These are phyloP conservation scores for Akanthomyces lecanii DNA, from an alignment of 2,329 filamentous ascomycete genomes.

Conservation along the genomic window DNA sequence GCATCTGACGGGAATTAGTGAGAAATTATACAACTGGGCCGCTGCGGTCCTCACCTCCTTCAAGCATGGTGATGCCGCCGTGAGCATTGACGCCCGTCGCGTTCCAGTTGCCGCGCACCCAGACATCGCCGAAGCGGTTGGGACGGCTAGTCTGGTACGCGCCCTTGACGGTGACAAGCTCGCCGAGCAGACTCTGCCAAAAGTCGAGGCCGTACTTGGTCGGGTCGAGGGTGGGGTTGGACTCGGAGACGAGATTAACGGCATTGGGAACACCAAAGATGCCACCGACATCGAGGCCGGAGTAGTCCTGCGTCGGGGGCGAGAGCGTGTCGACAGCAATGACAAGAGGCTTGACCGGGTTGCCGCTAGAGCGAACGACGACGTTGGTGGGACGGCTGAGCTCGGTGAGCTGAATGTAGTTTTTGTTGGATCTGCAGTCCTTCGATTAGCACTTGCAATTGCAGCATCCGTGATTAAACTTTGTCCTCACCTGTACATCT, in stretches of 20 bases:
- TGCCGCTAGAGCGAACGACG: constrained; percentile 48
- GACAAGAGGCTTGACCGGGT: constrained; percentile 52
- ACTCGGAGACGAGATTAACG: constrained; percentile 49
- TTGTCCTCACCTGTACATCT: constrained; percentile 47
- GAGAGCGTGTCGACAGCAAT: constrained; percentile 53
- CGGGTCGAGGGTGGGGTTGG: constrained; percentile 59
- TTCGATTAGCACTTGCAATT: neutral
- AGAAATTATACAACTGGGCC: neutral
- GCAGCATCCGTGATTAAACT: neutral
- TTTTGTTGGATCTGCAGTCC: constrained; percentile 41
- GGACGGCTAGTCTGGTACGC: constrained; percentile 56
- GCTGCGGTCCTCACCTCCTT: constrained; percentile 38
- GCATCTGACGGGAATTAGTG: constrained; percentile 43
- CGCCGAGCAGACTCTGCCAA: constrained; percentile 66
- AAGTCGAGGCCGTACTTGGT: constrained; percentile 64
- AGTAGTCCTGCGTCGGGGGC: constrained; percentile 60
- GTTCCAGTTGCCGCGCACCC: constrained; percentile 63
- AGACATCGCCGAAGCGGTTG: constrained; percentile 63
- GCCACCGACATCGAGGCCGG: constrained; percentile 59
- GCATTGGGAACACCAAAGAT: constrained; percentile 64
- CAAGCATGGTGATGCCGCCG: constrained; percentile 60
- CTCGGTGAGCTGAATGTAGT: constrained; percentile 62
- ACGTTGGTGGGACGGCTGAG: constrained; percentile 53
- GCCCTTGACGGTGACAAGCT: constrained; percentile 59
- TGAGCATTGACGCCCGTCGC: constrained; percentile 59